Evolutionary conservation across 1,284 basidiomycete species (phyloP).

Genomic region (Cryptococcus hybrid): DNA sequence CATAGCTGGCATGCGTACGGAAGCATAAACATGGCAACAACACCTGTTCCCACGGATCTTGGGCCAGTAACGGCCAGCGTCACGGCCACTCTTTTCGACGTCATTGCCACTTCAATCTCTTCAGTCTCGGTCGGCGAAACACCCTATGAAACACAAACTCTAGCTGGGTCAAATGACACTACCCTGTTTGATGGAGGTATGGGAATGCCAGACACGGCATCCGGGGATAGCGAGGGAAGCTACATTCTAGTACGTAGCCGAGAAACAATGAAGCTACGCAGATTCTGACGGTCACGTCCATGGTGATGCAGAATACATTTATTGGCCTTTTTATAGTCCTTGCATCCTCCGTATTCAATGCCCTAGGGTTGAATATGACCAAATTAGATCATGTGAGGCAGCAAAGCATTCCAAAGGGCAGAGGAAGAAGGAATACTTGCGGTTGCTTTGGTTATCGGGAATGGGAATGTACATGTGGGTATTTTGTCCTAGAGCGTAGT

Average conservation of each 20-base stretch:
- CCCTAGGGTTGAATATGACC: constrained; percentile 50
- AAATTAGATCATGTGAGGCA: constrained; percentile 50
- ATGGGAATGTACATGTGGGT: constrained; percentile 51
- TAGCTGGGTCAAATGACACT: constrained; percentile 1
- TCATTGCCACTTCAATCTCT: constrained; percentile 6
- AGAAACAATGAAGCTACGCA: background rate
- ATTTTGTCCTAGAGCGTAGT: background rate
- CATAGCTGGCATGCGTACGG: too few species aligned
- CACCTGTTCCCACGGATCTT: too few species aligned
- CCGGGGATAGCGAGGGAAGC: constrained; percentile 16
- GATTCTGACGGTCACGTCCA: background rate
- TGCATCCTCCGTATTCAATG: constrained; percentile 43
- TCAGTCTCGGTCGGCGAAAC: background rate
- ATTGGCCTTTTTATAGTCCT: constrained; percentile 50
- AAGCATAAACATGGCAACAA: too few species aligned
- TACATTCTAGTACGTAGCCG: constrained; percentile 18
- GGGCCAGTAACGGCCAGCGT: too few species aligned
- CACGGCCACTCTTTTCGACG: constrained; percentile 12
- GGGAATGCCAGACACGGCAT: constrained; percentile 8
- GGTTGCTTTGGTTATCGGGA: constrained; percentile 48
- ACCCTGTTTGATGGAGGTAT: constrained; percentile 3
- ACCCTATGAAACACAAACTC: background rate
- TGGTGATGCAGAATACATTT: constrained; percentile 40
- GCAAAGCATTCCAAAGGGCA: constrained; percentile 38
- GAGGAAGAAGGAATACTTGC: constrained; percentile 41